Evolutionary conservation across 2,329 filamentous ascomycete genomes (phyloP), one percentile per base, ranked within the genome.

Genomic region (Zasmidium citrigriseum): DNA sequence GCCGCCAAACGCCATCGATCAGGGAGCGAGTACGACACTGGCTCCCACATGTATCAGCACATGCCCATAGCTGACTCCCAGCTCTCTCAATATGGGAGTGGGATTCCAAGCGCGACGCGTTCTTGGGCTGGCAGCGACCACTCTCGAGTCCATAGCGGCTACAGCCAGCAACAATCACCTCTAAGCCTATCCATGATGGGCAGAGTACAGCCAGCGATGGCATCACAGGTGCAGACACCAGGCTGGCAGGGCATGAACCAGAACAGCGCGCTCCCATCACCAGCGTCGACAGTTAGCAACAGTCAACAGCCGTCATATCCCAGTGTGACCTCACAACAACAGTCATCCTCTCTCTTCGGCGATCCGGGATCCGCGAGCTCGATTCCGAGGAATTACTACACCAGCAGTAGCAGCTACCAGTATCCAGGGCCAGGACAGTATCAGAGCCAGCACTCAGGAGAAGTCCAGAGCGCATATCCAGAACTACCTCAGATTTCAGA

Each of bases 1-100:
- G 60, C 52, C 10, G 59, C 60, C 18, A 69, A 69, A 57, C 60
- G 67, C 47, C 66, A 66, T 49, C 58, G 66, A 57, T 63, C 67
- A 20, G 60, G 65, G 24, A 67, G 62, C 46, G 66, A 68, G 47
- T 68, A 67, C 54, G 66, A 64, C 27, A 34, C n/a, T n/a, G 57
- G 46, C 51, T 56, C 62, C 12, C 59, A 61, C n/a, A 24, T 63
- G 54, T 66, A 66, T 44, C 53, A 57, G 16, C 50, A 48, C 38
- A 45, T 61, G 27, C 51, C 59, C 10, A 45, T 57, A n/a, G 52
- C 41, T 12, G 59, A 65, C 12, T 51, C 54, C 12, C 51, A 57
- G 2, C 51, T 60, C 24, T 55, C 61, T n/a, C 57, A 52, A 18
- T 62, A 58, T 52, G 55, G 45, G 22, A 53, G 55, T 54, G 38